Base-by-base conservation (phyloP, 305 asterid species). In the Euphrasia arctica region DNA sequence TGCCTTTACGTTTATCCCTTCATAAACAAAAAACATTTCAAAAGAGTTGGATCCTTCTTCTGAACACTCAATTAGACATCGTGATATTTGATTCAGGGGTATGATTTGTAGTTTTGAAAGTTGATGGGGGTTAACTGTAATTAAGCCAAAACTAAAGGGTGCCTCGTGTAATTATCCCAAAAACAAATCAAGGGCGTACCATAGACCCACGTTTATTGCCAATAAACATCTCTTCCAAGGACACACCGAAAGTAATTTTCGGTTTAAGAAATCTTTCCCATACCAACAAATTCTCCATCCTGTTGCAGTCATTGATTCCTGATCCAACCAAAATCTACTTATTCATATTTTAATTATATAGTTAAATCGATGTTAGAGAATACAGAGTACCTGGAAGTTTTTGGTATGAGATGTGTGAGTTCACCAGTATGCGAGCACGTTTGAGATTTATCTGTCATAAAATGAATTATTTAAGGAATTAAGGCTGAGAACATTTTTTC, bases 381-480 rank as follows among this genome's bases (percentile, higher is more conserved):
- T 50, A 34, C 22, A 14, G 67, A 36, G 72, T 77, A 83, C 97
- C 97, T 69, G 82, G 95, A 72, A 88, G 81, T 59, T 73, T 70
- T 65, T 71, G 61, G 75, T 63, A 70, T 69, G 72, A 63, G 65
- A 92, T 71, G 72, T 89, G 89, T 3, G 95, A 87, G 74, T 83
- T 82, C 73, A 84, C 97, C 64, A 92, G 74, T 80, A 91, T 76
- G 64, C 98, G 85, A 63, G 97, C 97, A 70, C 98, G 97, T 79
- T 92, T 92, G 69, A 89, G 89, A 76, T 91, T 91, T 82, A 91
- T 85, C 98, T 91, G 95, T 61, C 70, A 81, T 58, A 67, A 67
- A 75, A 76, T 52, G 50, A 63, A 70, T n/a, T 22, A 63, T 10
- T 36, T 14, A 49, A 54, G 55, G 28, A 63, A n/a, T 45, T 14